These are phyloP conservation scores for Tylopilus subfusipes DNA, from an alignment of 768 basidiomycete species.

Conservation along the genomic window DNA sequence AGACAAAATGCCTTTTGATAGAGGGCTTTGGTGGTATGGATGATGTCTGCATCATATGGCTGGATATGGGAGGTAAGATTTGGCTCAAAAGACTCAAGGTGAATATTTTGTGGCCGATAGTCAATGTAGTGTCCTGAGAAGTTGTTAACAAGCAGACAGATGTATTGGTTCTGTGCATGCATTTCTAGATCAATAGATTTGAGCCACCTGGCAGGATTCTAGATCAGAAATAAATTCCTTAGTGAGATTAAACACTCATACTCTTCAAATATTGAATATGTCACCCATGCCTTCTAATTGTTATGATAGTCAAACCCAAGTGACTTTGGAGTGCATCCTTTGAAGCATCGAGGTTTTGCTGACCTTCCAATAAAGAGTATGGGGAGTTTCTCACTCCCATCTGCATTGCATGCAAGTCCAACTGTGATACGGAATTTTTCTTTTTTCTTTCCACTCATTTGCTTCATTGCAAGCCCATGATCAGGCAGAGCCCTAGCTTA, in stretches of 20 bases:
- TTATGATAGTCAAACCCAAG: neutral
- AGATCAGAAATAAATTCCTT: too few relatives aligned
- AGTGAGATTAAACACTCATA: neutral
- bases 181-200: neutral
- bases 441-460: too few relatives aligned
- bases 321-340: neutral
- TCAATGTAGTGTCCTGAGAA: neutral
- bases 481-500: too few relatives aligned
- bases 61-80: neutral
- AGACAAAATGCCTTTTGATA: constrained; percentile 14
- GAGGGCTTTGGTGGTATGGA: constrained; percentile 35
- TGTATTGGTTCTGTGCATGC: neutral
- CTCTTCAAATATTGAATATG: neutral
- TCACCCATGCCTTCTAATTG: too few relatives aligned
- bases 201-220: neutral
- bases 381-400: too few relatives aligned
- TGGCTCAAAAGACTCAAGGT: neutral
- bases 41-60: neutral
- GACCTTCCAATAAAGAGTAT: too few relatives aligned
- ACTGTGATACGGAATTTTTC: too few relatives aligned
- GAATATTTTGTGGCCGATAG: neutral
- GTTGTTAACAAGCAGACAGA: neutral
- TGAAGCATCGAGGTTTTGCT: too few relatives aligned
- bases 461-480: too few relatives aligned
- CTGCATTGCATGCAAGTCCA: too few relatives aligned